A percentile compares a stretch with the other conserved stretches of the same genome.
These are phyloP conservation scores for Saprolegnia parasitica DNA, from an alignment of 352 stramenopile genomes.

Conservation along the genomic window DNA sequence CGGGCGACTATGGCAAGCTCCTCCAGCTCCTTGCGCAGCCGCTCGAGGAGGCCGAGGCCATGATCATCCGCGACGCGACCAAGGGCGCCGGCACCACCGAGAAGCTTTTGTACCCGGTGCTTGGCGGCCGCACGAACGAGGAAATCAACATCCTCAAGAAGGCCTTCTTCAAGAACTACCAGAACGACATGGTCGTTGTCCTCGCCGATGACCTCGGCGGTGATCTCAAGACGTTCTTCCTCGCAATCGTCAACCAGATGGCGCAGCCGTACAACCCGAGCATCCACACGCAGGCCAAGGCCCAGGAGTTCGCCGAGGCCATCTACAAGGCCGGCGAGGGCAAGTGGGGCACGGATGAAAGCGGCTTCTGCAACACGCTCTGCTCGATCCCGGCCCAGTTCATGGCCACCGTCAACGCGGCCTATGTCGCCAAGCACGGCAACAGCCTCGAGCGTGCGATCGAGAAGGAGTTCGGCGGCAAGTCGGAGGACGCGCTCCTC, in stretches of 20 bases:
- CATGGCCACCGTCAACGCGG: constrained; percentile 48
- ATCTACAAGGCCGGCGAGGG: constrained; percentile 71
- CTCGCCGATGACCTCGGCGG: constrained; percentile 58
- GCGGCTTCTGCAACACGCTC: constrained; percentile 53
- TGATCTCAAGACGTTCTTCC: constrained; percentile 70
- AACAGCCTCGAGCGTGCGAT: constrained; percentile 55
- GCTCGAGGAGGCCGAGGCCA: constrained; percentile 58
- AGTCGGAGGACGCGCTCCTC: constrained; percentile 49
- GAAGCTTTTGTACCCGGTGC: constrained; percentile 64
- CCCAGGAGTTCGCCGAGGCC: constrained; percentile 48
- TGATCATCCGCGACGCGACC: constrained; percentile 58
- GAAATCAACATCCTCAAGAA: constrained; percentile 79
- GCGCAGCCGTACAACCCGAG: constrained; percentile 49
- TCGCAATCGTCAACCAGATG: constrained; percentile 56
- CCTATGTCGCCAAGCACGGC: constrained; percentile 61
- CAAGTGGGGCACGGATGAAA: constrained; percentile 61
- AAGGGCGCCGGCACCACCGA: constrained; percentile 66
- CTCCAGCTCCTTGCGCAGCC: constrained; percentile 49
- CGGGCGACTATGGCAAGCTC: constrained; percentile 59
- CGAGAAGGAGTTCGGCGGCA: constrained; percentile 62
- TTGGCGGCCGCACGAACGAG: constrained; percentile 45
- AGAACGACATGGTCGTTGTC: constrained; percentile 52
- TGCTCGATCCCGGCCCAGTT: constrained; percentile 51
- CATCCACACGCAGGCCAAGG: constrained; percentile 57
- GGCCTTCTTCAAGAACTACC: constrained; percentile 61